Evolutionary conservation across 345 rosid genomes (phyloP), one percentile per base, ranked within the genome.

Genomic region (Corchorus olitorius): DNA sequence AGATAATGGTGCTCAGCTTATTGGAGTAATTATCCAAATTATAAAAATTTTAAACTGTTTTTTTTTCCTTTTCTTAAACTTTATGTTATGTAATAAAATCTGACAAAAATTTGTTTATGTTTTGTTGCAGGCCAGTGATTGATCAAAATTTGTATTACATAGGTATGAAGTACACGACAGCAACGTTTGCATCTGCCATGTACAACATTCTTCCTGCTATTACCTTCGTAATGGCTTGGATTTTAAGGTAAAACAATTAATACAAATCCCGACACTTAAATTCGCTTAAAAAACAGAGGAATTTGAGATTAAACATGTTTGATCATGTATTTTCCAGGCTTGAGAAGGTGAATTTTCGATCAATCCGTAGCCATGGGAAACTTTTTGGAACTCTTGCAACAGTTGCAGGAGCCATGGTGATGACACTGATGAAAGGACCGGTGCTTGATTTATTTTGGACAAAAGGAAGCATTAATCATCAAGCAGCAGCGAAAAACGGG

Each of bases 321-420:
- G n/a, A n/a, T n/a, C n/a, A n/a, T n/a, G n/a, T n/a, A n/a, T 56
- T 22, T 1, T 15, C 0, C 73, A 89, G 92, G 86, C 86, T 93
- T 2, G 99, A 95, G 87, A 88, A 84, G 73, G 91, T 93, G 39
- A 87, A 87, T 1, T 78, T 93, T 0, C 74, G 77, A 16, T 81
- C 87, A 39, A 67, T 86, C 2, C 86, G 85, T 63, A 84, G 97
- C 79, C 90, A 87, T 14, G 91, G 85, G 3, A 95, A 95, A 81
- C 55, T 93, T n/a, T 13, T 82, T 0, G 99, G 99, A 8, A 95
- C 97, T 0, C 15, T 87, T 22, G 88, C 90, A 64, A 95, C 98
- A 12, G 98, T 96, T 15, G 90, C 81, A 4, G 99, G 98, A 81
- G 97, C 99, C 33, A 95, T 93, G 98, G 83, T 87, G 46, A 91